Evolutionary conservation across 805 yeast species (phyloP).

Genomic region (Ogataea dorogensis): DNA sequence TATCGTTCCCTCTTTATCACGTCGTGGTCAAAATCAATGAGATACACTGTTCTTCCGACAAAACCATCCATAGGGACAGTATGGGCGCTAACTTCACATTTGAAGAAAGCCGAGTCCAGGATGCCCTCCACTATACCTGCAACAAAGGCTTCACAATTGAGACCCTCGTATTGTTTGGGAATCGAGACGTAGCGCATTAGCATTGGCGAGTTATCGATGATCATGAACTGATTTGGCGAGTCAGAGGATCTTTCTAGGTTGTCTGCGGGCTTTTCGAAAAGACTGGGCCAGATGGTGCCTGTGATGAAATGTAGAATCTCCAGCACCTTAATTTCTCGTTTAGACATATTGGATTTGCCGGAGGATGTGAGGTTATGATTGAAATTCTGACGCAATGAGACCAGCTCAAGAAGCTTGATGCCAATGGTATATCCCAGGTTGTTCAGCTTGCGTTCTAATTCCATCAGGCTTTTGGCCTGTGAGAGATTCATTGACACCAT

Average conservation of each 20-base stretch:
- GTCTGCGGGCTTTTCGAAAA: conserved; percentile 74
- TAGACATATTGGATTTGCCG: conserved; percentile 63
- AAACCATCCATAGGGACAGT: conserved; percentile 57
- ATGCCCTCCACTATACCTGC: conserved; percentile 88
- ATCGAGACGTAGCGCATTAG: conserved; percentile 70
- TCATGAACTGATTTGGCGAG: conserved; percentile 70
- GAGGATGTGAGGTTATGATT: conserved; percentile 37
- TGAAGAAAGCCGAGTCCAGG: conserved; percentile 68
- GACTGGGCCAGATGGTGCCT: conserved; percentile 65
- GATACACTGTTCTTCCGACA: conserved; percentile 71
- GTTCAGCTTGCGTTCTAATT: conserved; percentile 58
- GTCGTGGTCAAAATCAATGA: conserved; percentile 64
- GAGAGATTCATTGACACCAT: conserved; percentile 63
- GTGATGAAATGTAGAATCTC: conserved; percentile 77
- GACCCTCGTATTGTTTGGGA: conserved; percentile 74
- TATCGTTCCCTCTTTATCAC: conserved; percentile 51
- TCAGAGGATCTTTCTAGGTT: conserved; percentile 44
- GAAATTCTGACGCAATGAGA: conserved; percentile 64
- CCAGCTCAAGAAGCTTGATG: conserved; percentile 63
- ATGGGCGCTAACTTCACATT: conserved; percentile 81
- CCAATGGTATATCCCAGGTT: conserved; percentile 79
- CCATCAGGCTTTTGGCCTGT: conserved; percentile 64
- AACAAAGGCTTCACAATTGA: conserved; percentile 78
- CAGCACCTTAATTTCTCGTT: conserved; percentile 65
- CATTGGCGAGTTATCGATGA: conserved; percentile 71